Percentiles rank a stretch among this genome's conserved stretches.
These are phyloP conservation scores for Trichoderma simmonsii DNA, from an alignment of 2,329 filamentous ascomycete species.

Conservation along the genomic window DNA sequence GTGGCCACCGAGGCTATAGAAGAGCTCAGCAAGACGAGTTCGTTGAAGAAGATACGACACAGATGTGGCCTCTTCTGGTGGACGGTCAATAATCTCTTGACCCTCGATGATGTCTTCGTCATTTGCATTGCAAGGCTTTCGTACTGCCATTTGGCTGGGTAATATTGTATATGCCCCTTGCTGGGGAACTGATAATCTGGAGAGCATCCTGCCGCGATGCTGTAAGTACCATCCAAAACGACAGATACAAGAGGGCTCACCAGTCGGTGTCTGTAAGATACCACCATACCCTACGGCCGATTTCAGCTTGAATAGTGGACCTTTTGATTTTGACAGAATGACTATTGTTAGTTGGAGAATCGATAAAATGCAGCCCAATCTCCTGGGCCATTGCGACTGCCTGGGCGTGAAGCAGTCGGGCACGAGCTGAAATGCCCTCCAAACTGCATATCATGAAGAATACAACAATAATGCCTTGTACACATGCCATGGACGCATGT, in stretches of 20 bases:
- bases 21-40: constrained; percentile 36
- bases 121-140: constrained; percentile 38
- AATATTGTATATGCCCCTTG: constrained; percentile 37
- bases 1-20: constrained; percentile 33
- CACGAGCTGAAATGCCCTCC: constrained; percentile 36
- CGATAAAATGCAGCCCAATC: constrained; percentile 38
- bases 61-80: constrained; percentile 31
- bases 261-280: constrained; percentile 41
- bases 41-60: constrained; percentile 39
- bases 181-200: constrained; percentile 35
- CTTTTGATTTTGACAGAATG: constrained; percentile 18
- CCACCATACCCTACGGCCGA: constrained; percentile 44
- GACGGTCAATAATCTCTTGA: constrained; percentile 29
- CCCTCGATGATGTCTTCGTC: constrained; percentile 36
- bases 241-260: constrained; percentile 24
- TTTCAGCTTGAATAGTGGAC: constrained; percentile 31
- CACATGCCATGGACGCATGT: constrained; percentile 32
- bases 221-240: neutral
- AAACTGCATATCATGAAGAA: constrained; percentile 38
- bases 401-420: constrained; percentile 29
- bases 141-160: constrained; percentile 38
- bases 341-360: constrained; percentile 27
- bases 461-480: constrained; percentile 38
- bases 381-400: constrained; percentile 33
- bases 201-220: constrained; percentile 31